Evolutionary conservation across 2,329 filamentous ascomycete species (phyloP), one percentile per base, ranked within the genome.

Genomic region (Bimuria novae-zelandiae): DNA sequence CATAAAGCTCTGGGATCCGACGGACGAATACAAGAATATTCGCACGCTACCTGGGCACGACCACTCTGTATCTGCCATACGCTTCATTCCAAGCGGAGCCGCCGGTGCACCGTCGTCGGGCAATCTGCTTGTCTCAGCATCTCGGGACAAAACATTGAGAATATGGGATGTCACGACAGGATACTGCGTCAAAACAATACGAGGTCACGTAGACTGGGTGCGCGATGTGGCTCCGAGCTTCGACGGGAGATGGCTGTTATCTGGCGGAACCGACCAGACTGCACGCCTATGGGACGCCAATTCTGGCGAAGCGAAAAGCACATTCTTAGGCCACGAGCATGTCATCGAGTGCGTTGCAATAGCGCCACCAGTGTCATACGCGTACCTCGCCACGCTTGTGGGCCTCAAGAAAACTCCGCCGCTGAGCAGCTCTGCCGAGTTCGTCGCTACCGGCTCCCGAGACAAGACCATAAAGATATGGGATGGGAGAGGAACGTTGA

Each of bases 111-210:
- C 89, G 2, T 81, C 86, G n/a, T 90, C 89, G 1, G 89, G 89
- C 25, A 96, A 96, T 65, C 81, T 96, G 14, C 82, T 97, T 1
- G 91, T 94, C 10, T 92, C 88, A 54, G 92, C 92, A 6, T 93
- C 89, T 63, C 82, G 92, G 70, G 92, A 97, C 73, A 89, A 89
- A 72, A 89, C 89, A 2, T 78, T 97, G 47, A 84, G 89, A 52
- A 89, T 97, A 73, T 97, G 93, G 92, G 92, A 97, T 68, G 89
- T 93, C 22, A 92, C 89, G 23, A 97, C 92, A 0, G 92, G 93
- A 5, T 97, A 92, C 72, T 96, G 92, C 68, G 82, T 97, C 37
- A 92, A 90, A 73, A 96, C 92, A n/a, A 82, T 97, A 57, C 83
- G 86, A 25, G 92, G 92, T 1, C 92, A 97, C 65, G 82, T 82